phyloP scores from a whole-genome alignment of 2,329 filamentous ascomycete species.

The Ascochyta clinopodiicola region DNA sequence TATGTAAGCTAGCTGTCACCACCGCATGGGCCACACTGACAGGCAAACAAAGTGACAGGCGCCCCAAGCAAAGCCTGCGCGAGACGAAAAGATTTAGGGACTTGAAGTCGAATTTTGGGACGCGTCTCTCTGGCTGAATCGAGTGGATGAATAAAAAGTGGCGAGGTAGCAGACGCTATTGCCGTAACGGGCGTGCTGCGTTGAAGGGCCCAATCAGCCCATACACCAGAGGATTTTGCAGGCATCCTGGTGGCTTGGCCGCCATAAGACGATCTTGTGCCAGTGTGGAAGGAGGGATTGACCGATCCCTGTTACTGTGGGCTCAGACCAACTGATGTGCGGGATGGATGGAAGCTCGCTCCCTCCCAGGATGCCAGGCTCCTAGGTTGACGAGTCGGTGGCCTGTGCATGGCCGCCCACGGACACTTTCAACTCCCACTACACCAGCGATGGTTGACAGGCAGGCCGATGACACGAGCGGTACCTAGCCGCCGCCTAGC shows the following conservation, averaged over 20 bases:
- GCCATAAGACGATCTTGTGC: slow-evolving; percentile 41
- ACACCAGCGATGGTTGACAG: slow-evolving; percentile 24
- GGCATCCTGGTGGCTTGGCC: slow-evolving; percentile 42
- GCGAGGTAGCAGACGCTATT: slow-evolving; percentile 45
- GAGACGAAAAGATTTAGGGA: slow-evolving; percentile 41
- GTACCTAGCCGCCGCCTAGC: slow-evolving; percentile 32
- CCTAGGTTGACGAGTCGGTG: slow-evolving; percentile 25
- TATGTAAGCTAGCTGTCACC: slow-evolving; percentile 31
- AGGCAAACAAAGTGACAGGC: slow-evolving; percentile 32
- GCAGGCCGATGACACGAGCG: slow-evolving; percentile 22
- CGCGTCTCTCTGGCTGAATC: slow-evolving; percentile 42
- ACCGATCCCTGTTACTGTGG: slow-evolving; percentile 31
- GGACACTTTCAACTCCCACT: slow-evolving; percentile 14
- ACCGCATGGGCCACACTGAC: slow-evolving; percentile 18
- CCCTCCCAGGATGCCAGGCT: neutral
- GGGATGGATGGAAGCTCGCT: slow-evolving; percentile 44
- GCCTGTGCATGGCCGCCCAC: slow-evolving; percentile 3
- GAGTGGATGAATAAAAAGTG: slow-evolving; percentile 50
- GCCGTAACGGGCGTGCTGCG: slow-evolving; percentile 34
- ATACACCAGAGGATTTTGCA: slow-evolving; percentile 40
- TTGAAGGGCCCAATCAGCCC: slow-evolving; percentile 31
- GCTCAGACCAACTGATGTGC: slow-evolving; percentile 50
- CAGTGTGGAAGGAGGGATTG: slow-evolving; percentile 39
- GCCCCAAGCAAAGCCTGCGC: slow-evolving; percentile 42
- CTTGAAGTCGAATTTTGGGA: slow-evolving; percentile 40